These are phyloP conservation scores for Spencermartinsiella europaea DNA, from an alignment of 805 yeast genomes.

Conservation along the genomic window DNA sequence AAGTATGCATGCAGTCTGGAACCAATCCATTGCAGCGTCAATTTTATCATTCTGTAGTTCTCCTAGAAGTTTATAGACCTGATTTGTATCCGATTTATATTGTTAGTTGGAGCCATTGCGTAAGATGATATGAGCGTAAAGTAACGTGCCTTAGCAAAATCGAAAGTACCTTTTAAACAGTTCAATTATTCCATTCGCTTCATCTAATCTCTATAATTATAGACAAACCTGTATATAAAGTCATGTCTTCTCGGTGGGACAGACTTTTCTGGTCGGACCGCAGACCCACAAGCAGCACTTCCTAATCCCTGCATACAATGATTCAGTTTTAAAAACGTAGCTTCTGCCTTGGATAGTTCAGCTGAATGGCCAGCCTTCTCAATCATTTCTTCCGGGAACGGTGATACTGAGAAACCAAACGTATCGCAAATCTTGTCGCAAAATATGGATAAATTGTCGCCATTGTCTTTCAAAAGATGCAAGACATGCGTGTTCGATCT, in stretches of 20 bases:
- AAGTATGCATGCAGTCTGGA: constrained; percentile 63
- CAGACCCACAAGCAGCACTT: neutral
- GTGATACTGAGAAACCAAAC: constrained; percentile 3
- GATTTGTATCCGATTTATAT: too few relatives aligned
- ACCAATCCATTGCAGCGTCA: constrained; percentile 51
- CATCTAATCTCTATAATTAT: too few relatives aligned
- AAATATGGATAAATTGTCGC: neutral
- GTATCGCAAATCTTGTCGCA: too few relatives aligned
- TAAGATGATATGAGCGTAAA: too few relatives aligned
- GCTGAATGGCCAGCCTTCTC: neutral
- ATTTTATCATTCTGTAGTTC: constrained; percentile 46
- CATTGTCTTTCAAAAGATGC: neutral
- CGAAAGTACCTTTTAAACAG: too few relatives aligned
- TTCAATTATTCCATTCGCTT: too few relatives aligned
- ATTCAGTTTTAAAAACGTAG: neutral
- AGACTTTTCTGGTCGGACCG: neutral
- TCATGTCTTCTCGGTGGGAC: neutral
- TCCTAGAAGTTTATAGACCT: too few relatives aligned
- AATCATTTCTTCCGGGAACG: neutral
- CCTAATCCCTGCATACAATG: neutral
- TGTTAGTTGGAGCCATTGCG: too few relatives aligned
- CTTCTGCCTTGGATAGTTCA: neutral
- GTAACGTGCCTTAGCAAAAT: too few relatives aligned
- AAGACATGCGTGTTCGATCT: constrained; percentile 26
- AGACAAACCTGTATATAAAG: neutral